A percentile compares a stretch with the other conserved stretches of the same genome.
Evolutionary conservation across 805 yeast species (phyloP).

Genomic region (Wickerhamomyces queroliae): DNA sequence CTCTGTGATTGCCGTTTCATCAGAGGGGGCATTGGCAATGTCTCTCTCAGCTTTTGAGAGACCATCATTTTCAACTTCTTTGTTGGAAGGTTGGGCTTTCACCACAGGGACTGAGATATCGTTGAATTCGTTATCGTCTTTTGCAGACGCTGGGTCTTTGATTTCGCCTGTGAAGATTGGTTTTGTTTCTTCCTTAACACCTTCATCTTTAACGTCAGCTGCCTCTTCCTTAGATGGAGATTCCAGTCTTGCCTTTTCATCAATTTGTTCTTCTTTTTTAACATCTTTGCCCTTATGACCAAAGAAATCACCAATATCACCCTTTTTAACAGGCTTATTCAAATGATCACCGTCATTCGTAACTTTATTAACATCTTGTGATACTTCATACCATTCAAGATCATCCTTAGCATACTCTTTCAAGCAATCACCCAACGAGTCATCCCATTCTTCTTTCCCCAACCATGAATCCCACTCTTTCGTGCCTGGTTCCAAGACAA

Average conservation of each 20-base stretch:
- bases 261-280: conserved; percentile 4
- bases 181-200: neutral
- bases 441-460: conserved; percentile 35
- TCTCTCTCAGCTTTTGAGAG: neutral
- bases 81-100: too few species aligned
- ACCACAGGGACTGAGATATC: too few species aligned
- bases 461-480: conserved; percentile 64
- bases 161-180: neutral
- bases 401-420: conserved; percentile 28
- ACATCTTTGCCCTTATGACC: conserved; percentile 1
- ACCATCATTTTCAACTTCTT: too few species aligned
- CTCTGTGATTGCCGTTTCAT: neutral
- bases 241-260: conserved; percentile 6
- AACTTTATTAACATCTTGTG: conserved; percentile 59
- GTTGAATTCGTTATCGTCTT: too few species aligned
- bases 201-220: neutral
- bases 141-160: neutral
- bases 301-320: conserved; percentile 11
- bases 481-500: conserved; percentile 54
- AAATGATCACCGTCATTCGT: conserved; percentile 35
- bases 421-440: conserved; percentile 34
- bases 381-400: conserved; percentile 52
- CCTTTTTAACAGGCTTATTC: conserved; percentile 21
- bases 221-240: neutral
- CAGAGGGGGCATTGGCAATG: neutral